Evolutionary conservation across 176 grass and related monocot species (phyloP).

Genomic region (Oryza longistaminata): DNA sequence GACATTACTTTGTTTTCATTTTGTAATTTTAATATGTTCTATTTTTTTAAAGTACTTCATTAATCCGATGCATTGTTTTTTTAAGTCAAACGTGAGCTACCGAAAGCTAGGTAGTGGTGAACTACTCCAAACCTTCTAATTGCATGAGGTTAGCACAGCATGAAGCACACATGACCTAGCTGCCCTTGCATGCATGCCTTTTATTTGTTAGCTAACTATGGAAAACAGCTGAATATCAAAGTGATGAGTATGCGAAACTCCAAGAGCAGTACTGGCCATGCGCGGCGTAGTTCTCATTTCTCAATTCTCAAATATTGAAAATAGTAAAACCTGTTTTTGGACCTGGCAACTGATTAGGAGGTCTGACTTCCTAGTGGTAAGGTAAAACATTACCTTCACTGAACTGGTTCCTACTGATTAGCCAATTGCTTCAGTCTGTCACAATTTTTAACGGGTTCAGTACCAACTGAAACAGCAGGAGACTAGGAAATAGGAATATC

Average conservation of each 20-base stretch:
- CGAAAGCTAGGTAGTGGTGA: background rate
- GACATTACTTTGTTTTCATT: background rate
- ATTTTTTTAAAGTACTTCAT: slow-evolving; percentile 21
- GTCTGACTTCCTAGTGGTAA: background rate
- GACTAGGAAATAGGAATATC: background rate
- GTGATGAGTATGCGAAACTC: too few species aligned
- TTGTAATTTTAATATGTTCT: slow-evolving; percentile 19
- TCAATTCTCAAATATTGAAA: too few species aligned
- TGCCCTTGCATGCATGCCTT: background rate
- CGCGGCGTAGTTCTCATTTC: too few species aligned
- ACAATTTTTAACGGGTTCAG: background rate
- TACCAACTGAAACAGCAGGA: background rate
- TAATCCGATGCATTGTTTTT: background rate
- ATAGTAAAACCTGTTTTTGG: background rate
- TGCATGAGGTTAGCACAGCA: background rate
- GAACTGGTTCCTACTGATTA: background rate
- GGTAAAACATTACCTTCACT: slow-evolving; percentile 7
- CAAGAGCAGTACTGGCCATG: too few species aligned
- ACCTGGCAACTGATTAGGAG: background rate
- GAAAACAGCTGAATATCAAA: too few species aligned
- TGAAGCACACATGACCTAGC: too few species aligned
- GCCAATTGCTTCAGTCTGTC: background rate
- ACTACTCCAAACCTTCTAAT: background rate
- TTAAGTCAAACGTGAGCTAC: slow-evolving; percentile 7
- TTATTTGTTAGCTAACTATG: too few species aligned